Evolutionary conservation across 176 grass and related monocot genomes (phyloP).

Genomic region (Calamus simplicifolius): DNA sequence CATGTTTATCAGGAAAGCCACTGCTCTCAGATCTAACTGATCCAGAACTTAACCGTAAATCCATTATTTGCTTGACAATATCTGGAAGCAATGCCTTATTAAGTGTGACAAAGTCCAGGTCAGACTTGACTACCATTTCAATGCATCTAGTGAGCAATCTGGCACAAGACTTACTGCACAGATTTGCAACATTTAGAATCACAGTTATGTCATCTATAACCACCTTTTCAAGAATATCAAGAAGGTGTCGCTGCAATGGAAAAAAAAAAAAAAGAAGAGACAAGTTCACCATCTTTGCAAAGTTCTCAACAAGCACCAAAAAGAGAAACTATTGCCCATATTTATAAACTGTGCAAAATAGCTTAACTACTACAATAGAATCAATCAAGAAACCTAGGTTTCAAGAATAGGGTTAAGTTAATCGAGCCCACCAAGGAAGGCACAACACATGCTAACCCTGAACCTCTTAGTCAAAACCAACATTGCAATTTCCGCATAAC

Average conservation of each 20-base stretch:
- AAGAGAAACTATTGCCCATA: too few relatives aligned
- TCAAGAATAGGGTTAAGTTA: too few relatives aligned
- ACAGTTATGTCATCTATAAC: conserved; percentile 53
- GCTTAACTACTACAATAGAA: too few relatives aligned
- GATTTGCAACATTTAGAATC: conserved; percentile 60
- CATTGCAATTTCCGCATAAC: too few relatives aligned
- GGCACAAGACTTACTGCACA: conserved; percentile 49
- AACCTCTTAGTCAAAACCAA: too few relatives aligned
- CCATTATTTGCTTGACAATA: conserved; percentile 51
- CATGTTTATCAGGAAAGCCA: conserved; percentile 52
- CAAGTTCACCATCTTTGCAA: not conserved
- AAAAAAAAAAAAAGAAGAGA: not conserved
- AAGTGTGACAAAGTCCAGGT: conserved; percentile 64
- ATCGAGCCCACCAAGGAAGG: too few relatives aligned
- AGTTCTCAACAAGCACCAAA: too few relatives aligned
- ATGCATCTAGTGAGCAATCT: conserved; percentile 58
- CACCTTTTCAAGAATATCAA: conserved; percentile 77
- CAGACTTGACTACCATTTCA: conserved; percentile 43
- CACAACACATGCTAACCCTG: too few relatives aligned
- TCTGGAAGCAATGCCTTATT: conserved; percentile 53
- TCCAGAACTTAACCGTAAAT: conserved; percentile 40
- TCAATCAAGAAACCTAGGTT: too few relatives aligned
- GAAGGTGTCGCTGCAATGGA: conserved; percentile 56
- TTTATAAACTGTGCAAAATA: too few relatives aligned
- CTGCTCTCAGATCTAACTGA: conserved; percentile 25